Evolutionary conservation across 139 green algal genomes (phyloP), one percentile per base, ranked within the genome.

Genomic region (Chlamydomonas sp.): DNA sequence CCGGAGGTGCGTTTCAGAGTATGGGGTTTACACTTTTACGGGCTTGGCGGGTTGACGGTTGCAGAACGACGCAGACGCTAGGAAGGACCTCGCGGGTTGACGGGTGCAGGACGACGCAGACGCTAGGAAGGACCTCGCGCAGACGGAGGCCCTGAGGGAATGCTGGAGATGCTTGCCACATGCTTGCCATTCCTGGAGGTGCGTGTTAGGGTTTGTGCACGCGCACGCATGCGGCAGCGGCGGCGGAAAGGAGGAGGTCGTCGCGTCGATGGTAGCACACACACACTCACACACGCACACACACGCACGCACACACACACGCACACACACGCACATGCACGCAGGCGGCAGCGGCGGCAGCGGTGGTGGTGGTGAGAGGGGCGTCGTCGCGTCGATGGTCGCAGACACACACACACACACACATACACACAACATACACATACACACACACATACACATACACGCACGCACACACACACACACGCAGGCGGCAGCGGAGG

Each of bases 1-100:
- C 83, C 31, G 75, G 79, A 20, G 82, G 82, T 13, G 71, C 65
- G 35, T n/a, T n/a, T n/a, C n/a, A n/a, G n/a, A n/a, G n/a, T n/a
- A n/a, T n/a, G n/a, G n/a, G n/a, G n/a, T n/a, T n/a, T n/a, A 16
- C 43, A 50, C 43, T n/a, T 50, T 61, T 36, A 31, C 26, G 6
- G 37, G 58, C 58, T 38, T 37, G 58, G 29, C 26, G 58, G n/a
- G n/a, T n/a, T n/a, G n/a, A n/a, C n/a, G 43, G 43, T n/a, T 54
- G 43, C 13, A 54, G 16, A 13, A 54, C 16, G 43, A 13, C 43
- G 16, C 43, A 13, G 16, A 54, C 10, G 43, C 16, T 54, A n/a
- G 43, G 13, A 54, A 16, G 13, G 13, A n/a, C 43, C 43, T 54
- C 43, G 13, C 43, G 10, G 43, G 43, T 22, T 67, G 73, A 34